phyloP scores from a whole-genome alignment of 176 grass and related monocot genomes.

The Zoysia japonica region DNA sequence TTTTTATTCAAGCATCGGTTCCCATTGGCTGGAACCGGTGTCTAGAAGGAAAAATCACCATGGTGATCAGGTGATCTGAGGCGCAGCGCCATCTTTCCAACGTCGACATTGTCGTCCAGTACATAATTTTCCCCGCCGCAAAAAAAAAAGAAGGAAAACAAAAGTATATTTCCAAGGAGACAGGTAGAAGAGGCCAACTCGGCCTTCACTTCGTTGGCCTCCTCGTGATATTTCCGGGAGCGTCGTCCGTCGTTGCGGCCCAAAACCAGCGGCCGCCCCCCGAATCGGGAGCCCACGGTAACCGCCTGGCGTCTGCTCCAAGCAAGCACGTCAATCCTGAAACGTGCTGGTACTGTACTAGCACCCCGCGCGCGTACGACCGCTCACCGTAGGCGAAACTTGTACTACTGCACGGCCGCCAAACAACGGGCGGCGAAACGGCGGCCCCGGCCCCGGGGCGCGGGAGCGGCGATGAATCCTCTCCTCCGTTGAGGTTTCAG shows the following conservation, averaged over 20 bases:
- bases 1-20: too few species aligned
- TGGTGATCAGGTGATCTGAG: too few species aligned
- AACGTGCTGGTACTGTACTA: neutral
- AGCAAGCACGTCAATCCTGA: neutral
- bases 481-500: neutral
- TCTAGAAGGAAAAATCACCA: too few species aligned
- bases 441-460: neutral
- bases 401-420: neutral
- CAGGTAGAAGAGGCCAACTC: neutral
- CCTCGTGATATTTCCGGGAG: too few species aligned
- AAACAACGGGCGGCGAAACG: conserved; percentile 7
- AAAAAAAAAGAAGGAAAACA: neutral
- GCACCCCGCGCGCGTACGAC: neutral
- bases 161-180: neutral
- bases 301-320: conserved; percentile 7
- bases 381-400: neutral
- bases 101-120: too few species aligned
- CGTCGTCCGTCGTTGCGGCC: neutral
- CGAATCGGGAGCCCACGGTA: conserved; percentile 1
- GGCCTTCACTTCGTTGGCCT: neutral
- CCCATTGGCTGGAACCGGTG: too few species aligned
- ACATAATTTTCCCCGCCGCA: neutral
- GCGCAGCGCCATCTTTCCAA: too few species aligned
- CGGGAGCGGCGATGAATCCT: neutral
- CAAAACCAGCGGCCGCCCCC: conserved; percentile 1